These are phyloP conservation scores for Globisporangium sylvaticum DNA, from an alignment of 352 stramenopile genomes.

Conservation along the genomic window DNA sequence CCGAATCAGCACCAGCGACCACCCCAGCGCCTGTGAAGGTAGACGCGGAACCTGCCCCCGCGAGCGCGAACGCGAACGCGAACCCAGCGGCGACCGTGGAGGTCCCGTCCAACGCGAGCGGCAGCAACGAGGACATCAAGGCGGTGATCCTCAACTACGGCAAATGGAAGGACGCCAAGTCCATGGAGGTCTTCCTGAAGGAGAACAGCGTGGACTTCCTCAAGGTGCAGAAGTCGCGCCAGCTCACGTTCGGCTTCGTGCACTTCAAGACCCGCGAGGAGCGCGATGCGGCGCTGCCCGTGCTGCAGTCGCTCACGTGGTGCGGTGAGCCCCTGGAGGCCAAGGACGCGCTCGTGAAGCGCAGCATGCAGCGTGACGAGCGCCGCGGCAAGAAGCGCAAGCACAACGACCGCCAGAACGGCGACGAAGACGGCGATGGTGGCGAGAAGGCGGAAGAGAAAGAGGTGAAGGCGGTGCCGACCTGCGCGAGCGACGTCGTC, in stretches of 20 bases:
- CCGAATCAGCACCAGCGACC: background rate
- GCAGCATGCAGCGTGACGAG: conserved; percentile 29
- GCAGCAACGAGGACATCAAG: conserved; percentile 64
- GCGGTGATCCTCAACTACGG: conserved; percentile 87
- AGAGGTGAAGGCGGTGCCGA: conserved; percentile 18
- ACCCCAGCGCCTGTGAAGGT: background rate
- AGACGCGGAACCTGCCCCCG: background rate
- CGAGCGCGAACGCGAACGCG: background rate
- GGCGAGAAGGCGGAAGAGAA: background rate
- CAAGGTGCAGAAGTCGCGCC: conserved; percentile 75
- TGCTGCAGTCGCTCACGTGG: conserved; percentile 59
- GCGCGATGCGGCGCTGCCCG: conserved; percentile 45
- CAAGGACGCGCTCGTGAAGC: conserved; percentile 70
- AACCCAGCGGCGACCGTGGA: background rate
- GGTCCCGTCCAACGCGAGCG: conserved; percentile 11
- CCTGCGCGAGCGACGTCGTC: conserved; percentile 69
- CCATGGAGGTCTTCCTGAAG: conserved; percentile 48
- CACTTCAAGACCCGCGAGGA: conserved; percentile 58
- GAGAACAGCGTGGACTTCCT: conserved; percentile 47
- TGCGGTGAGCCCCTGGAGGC: conserved; percentile 67
- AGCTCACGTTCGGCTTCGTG: conserved; percentile 80
- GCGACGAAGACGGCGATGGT: conserved; percentile 9
- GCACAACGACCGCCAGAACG: conserved; percentile 19
- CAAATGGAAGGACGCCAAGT: conserved; percentile 81
- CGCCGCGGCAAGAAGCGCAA: conserved; percentile 24